A percentile compares a stretch with the other conserved stretches of the same genome.
These are phyloP conservation scores for Raffaelea ambrosiae DNA, from an alignment of 2,329 filamentous ascomycete genomes.

Conservation along the genomic window DNA sequence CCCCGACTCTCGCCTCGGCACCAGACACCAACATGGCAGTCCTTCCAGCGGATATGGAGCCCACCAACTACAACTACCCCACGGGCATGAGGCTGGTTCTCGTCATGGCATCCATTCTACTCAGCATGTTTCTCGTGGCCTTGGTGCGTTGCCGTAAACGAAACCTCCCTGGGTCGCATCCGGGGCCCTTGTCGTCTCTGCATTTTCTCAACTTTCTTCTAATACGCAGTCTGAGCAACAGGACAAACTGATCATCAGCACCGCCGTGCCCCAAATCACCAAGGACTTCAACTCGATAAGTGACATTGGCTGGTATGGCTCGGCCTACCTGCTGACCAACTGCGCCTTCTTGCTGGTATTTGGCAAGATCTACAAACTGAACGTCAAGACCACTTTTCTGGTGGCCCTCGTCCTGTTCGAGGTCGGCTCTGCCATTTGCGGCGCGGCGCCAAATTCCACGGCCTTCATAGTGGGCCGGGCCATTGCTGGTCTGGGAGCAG, in stretches of 20 bases:
- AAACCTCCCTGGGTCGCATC: no score
- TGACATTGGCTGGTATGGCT: constrained; percentile 15
- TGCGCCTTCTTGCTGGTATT: constrained; percentile 26
- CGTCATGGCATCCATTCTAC: constrained; percentile 1
- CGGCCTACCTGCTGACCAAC: constrained; percentile 12
- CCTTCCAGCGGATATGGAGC: no score
- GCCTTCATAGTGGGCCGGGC: constrained; percentile 32
- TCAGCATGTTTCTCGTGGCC: constrained; percentile 1
- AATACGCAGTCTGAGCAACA: no score
- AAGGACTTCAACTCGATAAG: constrained; percentile 11
- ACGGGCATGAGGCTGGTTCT: no score
- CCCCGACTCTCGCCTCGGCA: no score
- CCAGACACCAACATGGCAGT: no score
- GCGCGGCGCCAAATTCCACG: constrained; percentile 28
- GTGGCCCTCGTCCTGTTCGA: constrained; percentile 26
- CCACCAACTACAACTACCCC: no score
- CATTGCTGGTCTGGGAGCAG: constrained; percentile 28
- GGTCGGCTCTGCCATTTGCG: constrained; percentile 30
- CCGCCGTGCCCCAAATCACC: constrained; percentile 13
- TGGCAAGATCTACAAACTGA: constrained; percentile 29
- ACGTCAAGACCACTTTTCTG: constrained; percentile 24
- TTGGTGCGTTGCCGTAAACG: not conserved
- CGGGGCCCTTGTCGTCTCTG: no score
- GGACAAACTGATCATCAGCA: constrained; percentile 21
- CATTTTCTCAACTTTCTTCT: no score